A percentile compares a stretch with the other conserved stretches of the same genome.
Conservation (phyloP, 306 rosid genomes). For the Vigna hirtella region DNA sequence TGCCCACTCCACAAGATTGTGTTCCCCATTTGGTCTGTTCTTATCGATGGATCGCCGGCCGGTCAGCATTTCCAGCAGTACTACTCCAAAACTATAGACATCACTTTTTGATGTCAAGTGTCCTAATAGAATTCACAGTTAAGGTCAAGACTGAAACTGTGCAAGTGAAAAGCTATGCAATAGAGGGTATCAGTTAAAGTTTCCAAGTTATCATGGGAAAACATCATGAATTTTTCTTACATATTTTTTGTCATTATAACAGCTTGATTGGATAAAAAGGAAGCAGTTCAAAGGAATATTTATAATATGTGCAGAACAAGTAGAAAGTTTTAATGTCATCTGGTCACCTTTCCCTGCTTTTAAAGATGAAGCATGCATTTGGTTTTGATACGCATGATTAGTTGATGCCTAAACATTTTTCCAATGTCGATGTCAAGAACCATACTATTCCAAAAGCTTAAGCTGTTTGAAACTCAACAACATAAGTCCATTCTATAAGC, state of each 20-base stretch:
- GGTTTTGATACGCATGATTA: not conserved
- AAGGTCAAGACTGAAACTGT: constrained; percentile 37
- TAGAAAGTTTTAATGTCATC: not conserved
- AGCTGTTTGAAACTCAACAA: not conserved
- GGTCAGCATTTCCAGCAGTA: constrained; percentile 86
- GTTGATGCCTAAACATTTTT: constrained; percentile 3
- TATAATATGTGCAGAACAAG: not conserved
- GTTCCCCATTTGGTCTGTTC: constrained; percentile 89
- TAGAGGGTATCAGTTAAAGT: not conserved
- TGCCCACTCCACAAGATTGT: constrained; percentile 94
- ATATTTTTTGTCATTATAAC: constrained; percentile 19
- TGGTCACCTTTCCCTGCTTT: constrained; percentile 15
- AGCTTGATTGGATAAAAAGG: constrained; percentile 8
- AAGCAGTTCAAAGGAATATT: constrained; percentile 4
- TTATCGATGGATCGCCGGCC: constrained; percentile 93
- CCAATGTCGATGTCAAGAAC: not conserved
- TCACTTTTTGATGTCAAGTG: constrained; percentile 92
- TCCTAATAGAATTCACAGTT: constrained; percentile 55
- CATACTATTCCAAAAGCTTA: not conserved
- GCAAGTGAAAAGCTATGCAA: not conserved
- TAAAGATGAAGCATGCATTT: constrained; percentile 22
- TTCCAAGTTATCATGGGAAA: not conserved
- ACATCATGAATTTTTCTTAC: not conserved
- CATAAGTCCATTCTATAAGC: constrained; percentile 1
- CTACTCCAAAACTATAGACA: constrained; percentile 96